Percentiles rank a stretch among this genome's conserved stretches.
Evolutionary conservation across 129 eudicot species (phyloP).

Genomic region (Flaveria linearis): DNA sequence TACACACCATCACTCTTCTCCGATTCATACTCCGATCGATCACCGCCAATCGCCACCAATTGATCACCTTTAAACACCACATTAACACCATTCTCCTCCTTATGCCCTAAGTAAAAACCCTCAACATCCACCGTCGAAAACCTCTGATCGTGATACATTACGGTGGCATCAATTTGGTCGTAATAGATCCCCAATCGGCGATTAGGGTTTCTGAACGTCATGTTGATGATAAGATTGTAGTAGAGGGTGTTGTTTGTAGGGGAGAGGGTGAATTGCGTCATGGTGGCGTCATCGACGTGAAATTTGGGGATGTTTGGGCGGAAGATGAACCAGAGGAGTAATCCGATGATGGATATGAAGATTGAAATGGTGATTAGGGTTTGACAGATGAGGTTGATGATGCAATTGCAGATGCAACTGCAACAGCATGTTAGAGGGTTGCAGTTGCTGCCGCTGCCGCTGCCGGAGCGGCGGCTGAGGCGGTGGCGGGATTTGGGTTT

Average conservation of each 20-base stretch:
- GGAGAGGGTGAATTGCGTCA: conserved; percentile 50
- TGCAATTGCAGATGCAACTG: conserved; percentile 57
- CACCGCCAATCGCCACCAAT: conserved; percentile 16
- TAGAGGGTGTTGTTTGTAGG: conserved; percentile 49
- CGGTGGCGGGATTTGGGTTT: conserved; percentile 48
- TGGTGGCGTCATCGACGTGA: conserved; percentile 51
- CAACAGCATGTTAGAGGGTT: conserved; percentile 63
- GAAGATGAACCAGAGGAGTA: conserved; percentile 57
- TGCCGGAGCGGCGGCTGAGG: conserved; percentile 26
- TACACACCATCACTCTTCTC: conserved; percentile 41
- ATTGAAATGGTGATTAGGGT: conserved; percentile 49
- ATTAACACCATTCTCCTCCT: conserved; percentile 9
- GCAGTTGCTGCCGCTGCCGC: conserved; percentile 29
- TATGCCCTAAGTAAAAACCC: conserved; percentile 37
- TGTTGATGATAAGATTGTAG: conserved; percentile 55
- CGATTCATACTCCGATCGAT: conserved; percentile 23
- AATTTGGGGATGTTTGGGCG: conserved; percentile 67
- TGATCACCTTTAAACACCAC: conserved; percentile 21
- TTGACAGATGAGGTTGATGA: conserved; percentile 56
- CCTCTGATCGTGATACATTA: conserved; percentile 17
- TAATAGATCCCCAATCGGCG: conserved; percentile 62
- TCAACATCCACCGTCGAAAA: conserved; percentile 9
- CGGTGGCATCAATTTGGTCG: conserved; percentile 51
- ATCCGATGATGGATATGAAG: conserved; percentile 34
- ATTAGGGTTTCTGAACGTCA: conserved; percentile 73